A percentile compares a stretch with the other conserved stretches of the same genome.
Evolutionary conservation across 2,329 filamentous ascomycete species (phyloP).

Genomic region (Verticillium albo-atrum): DNA sequence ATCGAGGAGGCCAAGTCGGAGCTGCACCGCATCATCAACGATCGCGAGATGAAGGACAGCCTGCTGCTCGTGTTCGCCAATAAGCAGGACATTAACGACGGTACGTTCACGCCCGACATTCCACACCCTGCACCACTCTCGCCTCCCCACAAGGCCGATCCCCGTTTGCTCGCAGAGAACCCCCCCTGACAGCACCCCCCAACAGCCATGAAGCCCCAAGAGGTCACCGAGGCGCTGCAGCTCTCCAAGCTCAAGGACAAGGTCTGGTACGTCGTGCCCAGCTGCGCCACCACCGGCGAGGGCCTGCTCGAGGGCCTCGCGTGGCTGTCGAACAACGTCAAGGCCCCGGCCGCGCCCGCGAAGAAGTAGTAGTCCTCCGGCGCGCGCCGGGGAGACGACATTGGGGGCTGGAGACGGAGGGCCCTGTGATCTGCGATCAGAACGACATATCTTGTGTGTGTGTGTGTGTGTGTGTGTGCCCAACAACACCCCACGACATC

Average conservation of each 20-base stretch:
- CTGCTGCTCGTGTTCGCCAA: slow-evolving; percentile 95
- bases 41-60: slow-evolving; percentile 95
- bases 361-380: slow-evolving; percentile 49
- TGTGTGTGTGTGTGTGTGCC: too few species aligned
- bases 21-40: slow-evolving; percentile 94
- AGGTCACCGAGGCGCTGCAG: slow-evolving; percentile 74
- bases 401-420: too few species aligned
- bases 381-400: too few species aligned
- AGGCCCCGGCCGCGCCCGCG: slow-evolving; percentile 51
- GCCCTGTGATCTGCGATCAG: too few species aligned
- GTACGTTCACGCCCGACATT: too few species aligned
- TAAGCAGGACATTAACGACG: slow-evolving; percentile 91
- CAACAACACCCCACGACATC: too few species aligned
- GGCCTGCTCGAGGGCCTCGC: slow-evolving; percentile 77
- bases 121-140: too few species aligned
- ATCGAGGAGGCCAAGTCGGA: slow-evolving; percentile 93
- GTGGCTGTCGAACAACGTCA: slow-evolving; percentile 83
- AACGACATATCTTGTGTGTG: not conserved
- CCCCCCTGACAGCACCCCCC: not conserved
- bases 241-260: slow-evolving; percentile 76
- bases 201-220: slow-evolving; percentile 71
- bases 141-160: not conserved
- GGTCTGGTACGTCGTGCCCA: slow-evolving; percentile 81
- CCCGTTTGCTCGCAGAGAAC: not conserved
- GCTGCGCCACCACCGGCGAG: slow-evolving; percentile 76